Base-by-base conservation (phyloP, 192 early-diverging fungal species). In the Backusella morwellensis region DNA sequence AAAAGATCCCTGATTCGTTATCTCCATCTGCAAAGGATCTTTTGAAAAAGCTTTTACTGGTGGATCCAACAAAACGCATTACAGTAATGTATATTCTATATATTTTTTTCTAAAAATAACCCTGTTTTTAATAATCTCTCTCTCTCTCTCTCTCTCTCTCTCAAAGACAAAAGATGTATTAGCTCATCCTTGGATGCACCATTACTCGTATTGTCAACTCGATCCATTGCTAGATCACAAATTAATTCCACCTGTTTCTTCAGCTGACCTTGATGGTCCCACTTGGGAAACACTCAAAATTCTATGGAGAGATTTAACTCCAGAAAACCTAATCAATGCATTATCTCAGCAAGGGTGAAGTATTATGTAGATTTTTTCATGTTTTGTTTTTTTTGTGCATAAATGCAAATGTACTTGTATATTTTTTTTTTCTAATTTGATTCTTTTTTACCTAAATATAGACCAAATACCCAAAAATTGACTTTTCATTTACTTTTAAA, bases 31-130 rank as follows among this genome's bases (percentile, higher is more conserved):
- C 92, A 0, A 87, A 86, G 56, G 90, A 93, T 77, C 76, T 96
- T 77, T 83, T 95, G 40, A 78, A 79, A 59, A 82, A 86, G 69
- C 95, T 95, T 89, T 78, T 96, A 32, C 88, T 90, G 17, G 90
- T 93, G 12, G 89, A 95, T 72, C 94, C 95, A 17, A 78, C 77
- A 41, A 77, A 88, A 47, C 88, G 92, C 6, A 83, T 83, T 42
- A 80, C 68, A 23, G 83, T 90, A 52, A 82, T 50, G 47, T 50
- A 50, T 50, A 40, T 40, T 40, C 38, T 40, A 40, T 40, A 40
- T 23, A 19, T 56, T 56, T n/a, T 12, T 59, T 59, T 59, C 54
- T 59, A 59, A 59, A 59, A 26, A 59, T 59, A 59, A 23, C 2
- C n/a, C 32, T 32, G 2, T 32, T 32, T 32, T 32, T 32, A 32